These are phyloP conservation scores for Colletotrichum liaoningense DNA, from an alignment of 2,329 filamentous ascomycete genomes.

Conservation along the genomic window DNA sequence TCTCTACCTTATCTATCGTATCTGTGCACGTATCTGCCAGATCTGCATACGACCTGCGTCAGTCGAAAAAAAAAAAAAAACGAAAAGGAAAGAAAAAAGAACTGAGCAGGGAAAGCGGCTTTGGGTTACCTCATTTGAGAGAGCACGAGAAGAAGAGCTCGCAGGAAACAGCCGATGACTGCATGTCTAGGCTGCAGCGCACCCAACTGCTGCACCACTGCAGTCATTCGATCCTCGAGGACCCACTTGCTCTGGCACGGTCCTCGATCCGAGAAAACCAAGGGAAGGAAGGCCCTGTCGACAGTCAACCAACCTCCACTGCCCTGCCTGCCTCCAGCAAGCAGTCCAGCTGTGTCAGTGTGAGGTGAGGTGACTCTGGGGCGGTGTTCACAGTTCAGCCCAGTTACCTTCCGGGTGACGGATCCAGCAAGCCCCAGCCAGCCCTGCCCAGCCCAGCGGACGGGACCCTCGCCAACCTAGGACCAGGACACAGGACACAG, in stretches of 20 bases:
- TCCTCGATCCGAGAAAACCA: constrained; percentile 4
- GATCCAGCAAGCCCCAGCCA: constrained; percentile 2
- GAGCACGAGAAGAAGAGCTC: background rate
- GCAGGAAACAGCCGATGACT: constrained; percentile 13
- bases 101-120: background rate
- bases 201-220: background rate
- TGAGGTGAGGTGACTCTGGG: constrained; percentile 2
- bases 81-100: background rate
- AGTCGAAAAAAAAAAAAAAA: background rate
- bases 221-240: constrained; percentile 9
- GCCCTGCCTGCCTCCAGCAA: background rate
- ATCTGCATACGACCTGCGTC: background rate
- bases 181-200: constrained; percentile 14
- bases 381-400: background rate
- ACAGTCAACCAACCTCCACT: background rate
- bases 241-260: constrained; percentile 25
- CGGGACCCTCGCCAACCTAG: background rate
- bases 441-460: background rate
- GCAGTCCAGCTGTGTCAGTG: background rate
- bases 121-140: background rate
- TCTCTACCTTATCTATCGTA: background rate
- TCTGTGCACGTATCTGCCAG: background rate
- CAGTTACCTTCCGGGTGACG: background rate
- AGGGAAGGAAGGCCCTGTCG: constrained; percentile 6
- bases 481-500: background rate